Conservation (phyloP, 2,329 filamentous ascomycete genomes). For the Thielaviopsis musarum region DNA sequence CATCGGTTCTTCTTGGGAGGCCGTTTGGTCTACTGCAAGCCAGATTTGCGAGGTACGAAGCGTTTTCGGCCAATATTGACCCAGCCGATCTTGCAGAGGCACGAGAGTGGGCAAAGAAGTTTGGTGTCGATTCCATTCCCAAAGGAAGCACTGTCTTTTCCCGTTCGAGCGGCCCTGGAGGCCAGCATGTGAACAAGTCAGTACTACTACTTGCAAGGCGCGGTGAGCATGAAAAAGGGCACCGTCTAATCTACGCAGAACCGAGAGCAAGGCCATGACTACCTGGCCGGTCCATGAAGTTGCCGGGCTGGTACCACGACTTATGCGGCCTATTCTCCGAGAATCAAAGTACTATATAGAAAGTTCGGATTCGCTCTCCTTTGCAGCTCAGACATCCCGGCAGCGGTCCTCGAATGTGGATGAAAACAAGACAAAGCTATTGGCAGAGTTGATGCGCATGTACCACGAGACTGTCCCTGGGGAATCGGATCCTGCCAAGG, state of each 20-base stretch:
- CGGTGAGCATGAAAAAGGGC: not conserved
- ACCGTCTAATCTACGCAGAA: constrained; percentile 24
- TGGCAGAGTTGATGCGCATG: constrained; percentile 30
- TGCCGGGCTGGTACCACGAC: constrained; percentile 26
- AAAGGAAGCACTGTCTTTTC: constrained; percentile 36
- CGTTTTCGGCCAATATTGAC: constrained; percentile 33
- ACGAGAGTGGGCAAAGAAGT: constrained; percentile 32
- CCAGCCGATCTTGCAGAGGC: constrained; percentile 33
- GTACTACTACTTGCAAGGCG: constrained; percentile 13
- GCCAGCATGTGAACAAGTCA: constrained; percentile 47
- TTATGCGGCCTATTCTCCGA: constrained; percentile 30
- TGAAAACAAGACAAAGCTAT: constrained; percentile 34
- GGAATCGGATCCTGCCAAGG: constrained; percentile 28
- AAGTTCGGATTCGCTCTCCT: constrained; percentile 33
- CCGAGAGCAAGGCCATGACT: constrained; percentile 42
- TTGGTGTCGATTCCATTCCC: constrained; percentile 28
- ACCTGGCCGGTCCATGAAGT: constrained; percentile 33
- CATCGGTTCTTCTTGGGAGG: constrained; percentile 6
- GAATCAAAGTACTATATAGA: constrained; percentile 36
- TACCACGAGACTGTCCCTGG: constrained; percentile 30
- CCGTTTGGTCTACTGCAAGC: constrained; percentile 16
- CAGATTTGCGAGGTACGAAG: constrained; percentile 25
- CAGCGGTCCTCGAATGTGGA: constrained; percentile 34
- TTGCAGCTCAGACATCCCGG: constrained; percentile 38
- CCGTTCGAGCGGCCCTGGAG: constrained; percentile 43